Base-by-base conservation (phyloP, 805 yeast genomes). In the Candida rishiriensis region DNA sequence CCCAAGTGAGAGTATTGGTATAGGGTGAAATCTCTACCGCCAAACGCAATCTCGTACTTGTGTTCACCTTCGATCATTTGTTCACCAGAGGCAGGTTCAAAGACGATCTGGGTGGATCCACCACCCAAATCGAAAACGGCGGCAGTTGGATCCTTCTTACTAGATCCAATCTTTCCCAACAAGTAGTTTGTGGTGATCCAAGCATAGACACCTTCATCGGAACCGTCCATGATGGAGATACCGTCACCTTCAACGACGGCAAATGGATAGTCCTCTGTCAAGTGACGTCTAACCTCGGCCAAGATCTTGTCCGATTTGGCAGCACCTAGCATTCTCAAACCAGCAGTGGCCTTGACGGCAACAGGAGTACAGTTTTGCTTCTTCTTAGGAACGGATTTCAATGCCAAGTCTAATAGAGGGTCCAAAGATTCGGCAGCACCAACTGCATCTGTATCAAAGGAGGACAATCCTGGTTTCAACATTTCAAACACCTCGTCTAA, bases 41-140 rank as follows among this genome's bases (percentile, higher is more conserved):
- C 98, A 65, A 91, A 93, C 17, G 73, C 65, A 54, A 89, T 74
- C 50, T 78, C 77, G 62, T 82, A 89, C 65, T 87, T 86, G 69
- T 88, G 95, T 60, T 90, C 97, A 47, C 97, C 68, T 11, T 83
- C 89, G 39, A 76, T 68, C 85, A 91, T 78, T 51, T 71, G 61
- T 56, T 82, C 84, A 38, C 74, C 73, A 36, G 78, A 71, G 42
- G 71, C 65, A 17, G 99, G 99, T 72, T 93, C 98, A 65, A 93
- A 93, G 7, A 93, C 99, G 69, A 93, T 89, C 70, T 95, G 99
- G 12, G 99, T 93, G 7, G 97, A 88, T 3, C 98, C 98, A 59
- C 99, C 99, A 56, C 99, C 99, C 48, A 93, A 77, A 65, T 93
- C 99, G 60, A 93, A 93, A 10, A 93, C 96, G 17, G 98, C 99